A percentile compares a stretch with the other conserved stretches of the same genome.
Evolutionary conservation across 1,284 basidiomycete genomes (phyloP).

Genomic region (Trichosporon sp.): DNA sequence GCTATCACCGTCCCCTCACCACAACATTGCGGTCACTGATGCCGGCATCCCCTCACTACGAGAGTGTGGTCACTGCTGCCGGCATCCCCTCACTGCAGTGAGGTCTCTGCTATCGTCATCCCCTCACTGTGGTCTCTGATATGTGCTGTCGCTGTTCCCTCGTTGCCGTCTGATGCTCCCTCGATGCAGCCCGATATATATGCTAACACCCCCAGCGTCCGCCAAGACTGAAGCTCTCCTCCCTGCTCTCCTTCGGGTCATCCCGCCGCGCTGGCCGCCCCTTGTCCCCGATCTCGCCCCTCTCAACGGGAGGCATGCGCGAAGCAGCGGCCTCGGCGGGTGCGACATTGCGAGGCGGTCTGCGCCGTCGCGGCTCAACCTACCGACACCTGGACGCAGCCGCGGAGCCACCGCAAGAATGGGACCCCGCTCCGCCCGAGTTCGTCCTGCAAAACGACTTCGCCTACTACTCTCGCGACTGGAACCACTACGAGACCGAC

Average conservation of each 20-base stretch:
- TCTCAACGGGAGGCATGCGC: background rate
- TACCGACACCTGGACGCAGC: background rate
- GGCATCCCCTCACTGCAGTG: no score
- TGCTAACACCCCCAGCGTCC: background rate
- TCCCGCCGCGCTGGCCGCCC: background rate
- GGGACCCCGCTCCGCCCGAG: background rate
- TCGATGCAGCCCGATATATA: no score
- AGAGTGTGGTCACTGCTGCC: no score
- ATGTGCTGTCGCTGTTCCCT: no score
- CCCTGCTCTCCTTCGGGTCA: background rate
- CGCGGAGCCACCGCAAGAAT: background rate
- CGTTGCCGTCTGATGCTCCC: no score
- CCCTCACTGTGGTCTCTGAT: no score
- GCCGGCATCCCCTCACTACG: no score
- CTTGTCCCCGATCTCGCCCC: background rate
- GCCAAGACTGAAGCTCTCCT: background rate
- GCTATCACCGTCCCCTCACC: no score
- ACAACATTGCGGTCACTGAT: no score
- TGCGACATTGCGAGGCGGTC: background rate
- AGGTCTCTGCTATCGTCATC: no score
- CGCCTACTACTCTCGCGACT: background rate
- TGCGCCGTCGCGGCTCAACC: background rate
- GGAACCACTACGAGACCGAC: background rate
- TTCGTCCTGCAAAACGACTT: background rate
- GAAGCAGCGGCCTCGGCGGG: background rate